phyloP scores from a whole-genome alignment of 495 filamentous ascomycete genomes.

The Talaromyces adpressus region DNA sequence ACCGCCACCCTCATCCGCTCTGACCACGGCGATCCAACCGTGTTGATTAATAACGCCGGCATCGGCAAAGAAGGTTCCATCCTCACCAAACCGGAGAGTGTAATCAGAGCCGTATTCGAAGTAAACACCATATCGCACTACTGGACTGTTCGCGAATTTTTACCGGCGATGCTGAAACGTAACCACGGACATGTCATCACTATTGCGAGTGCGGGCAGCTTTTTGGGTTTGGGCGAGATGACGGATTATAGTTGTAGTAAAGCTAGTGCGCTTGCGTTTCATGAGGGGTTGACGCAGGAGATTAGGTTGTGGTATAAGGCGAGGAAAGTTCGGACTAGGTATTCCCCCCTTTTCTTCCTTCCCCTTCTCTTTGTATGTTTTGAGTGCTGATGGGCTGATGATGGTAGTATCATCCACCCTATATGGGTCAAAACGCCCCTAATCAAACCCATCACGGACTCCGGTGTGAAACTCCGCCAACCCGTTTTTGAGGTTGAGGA shows the following conservation, averaged over 20 bases:
- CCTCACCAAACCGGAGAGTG: constrained; percentile 36
- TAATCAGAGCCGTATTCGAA: constrained; percentile 45
- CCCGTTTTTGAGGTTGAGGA: constrained; percentile 30
- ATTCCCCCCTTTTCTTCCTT: background rate
- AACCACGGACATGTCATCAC: constrained; percentile 57
- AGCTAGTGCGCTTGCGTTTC: constrained; percentile 48
- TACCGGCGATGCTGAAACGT: constrained; percentile 50
- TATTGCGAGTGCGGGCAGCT: constrained; percentile 49
- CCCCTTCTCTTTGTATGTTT: background rate
- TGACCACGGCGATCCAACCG: constrained; percentile 41
- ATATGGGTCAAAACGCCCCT: constrained; percentile 41
- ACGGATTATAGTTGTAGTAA: constrained; percentile 52
- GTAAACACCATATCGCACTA: constrained; percentile 57
- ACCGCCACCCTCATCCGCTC: constrained; percentile 39
- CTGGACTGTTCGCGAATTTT: constrained; percentile 50
- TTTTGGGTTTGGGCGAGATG: constrained; percentile 40
- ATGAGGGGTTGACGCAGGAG: constrained; percentile 43
- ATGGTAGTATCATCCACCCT: constrained; percentile 32
- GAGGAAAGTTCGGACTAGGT: constrained; percentile 37
- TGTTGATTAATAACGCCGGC: constrained; percentile 59
- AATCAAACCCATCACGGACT: constrained; percentile 33
- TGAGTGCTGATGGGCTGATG: background rate
- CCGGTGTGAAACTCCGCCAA: constrained; percentile 28
- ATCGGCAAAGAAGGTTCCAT: constrained; percentile 40
- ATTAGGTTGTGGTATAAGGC: constrained; percentile 35